These are phyloP conservation scores for Trifolium dubium DNA, from an alignment of 306 rosid species.

Conservation along the genomic window DNA sequence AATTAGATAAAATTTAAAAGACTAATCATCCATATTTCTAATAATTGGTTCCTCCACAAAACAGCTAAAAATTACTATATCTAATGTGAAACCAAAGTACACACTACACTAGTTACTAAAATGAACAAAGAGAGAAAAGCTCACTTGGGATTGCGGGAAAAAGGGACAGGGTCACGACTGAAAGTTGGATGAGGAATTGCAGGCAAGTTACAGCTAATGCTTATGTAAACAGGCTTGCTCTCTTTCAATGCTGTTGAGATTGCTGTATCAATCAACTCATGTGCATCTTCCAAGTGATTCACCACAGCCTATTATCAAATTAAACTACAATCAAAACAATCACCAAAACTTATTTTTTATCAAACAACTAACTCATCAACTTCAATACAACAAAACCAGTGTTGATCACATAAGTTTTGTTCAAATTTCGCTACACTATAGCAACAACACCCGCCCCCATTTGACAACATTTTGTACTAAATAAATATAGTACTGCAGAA, in stretches of 20 bases:
- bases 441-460: too few relatives aligned
- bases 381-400: too few relatives aligned
- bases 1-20: neutral
- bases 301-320: slow-evolving; percentile 68
- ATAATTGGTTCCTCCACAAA: neutral
- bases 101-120: neutral
- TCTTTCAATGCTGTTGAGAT: slow-evolving; percentile 81
- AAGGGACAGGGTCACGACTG: slow-evolving; percentile 72
- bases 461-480: too few relatives aligned
- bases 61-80: neutral
- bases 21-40: slow-evolving; percentile 17
- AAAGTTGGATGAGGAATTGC: slow-evolving; percentile 91
- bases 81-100: neutral
- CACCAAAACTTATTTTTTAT: slow-evolving; percentile 18
- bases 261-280: slow-evolving; percentile 80
- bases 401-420: too few relatives aligned
- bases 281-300: slow-evolving; percentile 80
- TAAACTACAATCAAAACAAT: slow-evolving; percentile 13
- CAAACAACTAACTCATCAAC: neutral
- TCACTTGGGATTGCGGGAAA: slow-evolving; percentile 65
- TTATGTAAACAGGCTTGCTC: slow-evolving; percentile 91
- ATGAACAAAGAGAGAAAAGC: neutral
- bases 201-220: slow-evolving; percentile 77
- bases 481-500: too few relatives aligned
- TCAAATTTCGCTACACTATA: too few relatives aligned